Conservation (phyloP, 2,329 filamentous ascomycete genomes). For the Paraphoma chrysanthemicola region DNA sequence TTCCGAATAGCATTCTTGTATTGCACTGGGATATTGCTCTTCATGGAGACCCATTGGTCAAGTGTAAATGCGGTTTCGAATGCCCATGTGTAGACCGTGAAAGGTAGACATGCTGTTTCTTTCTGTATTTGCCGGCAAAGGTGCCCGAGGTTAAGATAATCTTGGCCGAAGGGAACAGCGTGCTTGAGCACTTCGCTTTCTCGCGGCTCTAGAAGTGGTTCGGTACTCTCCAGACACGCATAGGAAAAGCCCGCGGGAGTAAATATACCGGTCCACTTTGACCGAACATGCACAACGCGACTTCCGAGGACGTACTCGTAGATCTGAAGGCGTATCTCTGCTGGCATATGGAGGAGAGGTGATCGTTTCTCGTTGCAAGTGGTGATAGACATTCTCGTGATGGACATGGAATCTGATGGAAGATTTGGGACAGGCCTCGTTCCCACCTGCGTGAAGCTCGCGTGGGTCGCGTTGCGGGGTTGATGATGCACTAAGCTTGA, state of each 20-base stretch:
- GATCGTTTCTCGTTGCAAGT: not conserved
- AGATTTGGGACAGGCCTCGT: not conserved
- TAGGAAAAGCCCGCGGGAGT: constrained; percentile 12
- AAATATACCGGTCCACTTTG: constrained; percentile 13
- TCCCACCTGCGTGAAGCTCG: not conserved
- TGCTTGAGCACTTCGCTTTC: constrained; percentile 1
- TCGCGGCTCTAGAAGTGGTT: constrained; percentile 6
- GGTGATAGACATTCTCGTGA: not conserved
- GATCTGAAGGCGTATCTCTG: constrained; percentile 20
- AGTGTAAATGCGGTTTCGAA: constrained; percentile 19
- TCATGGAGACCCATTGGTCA: constrained; percentile 18
- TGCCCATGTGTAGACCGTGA: constrained; percentile 12
- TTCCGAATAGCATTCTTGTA: constrained; percentile 12
- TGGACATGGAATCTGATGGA: not conserved
- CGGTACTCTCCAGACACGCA: constrained; percentile 10
- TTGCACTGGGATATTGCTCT: constrained; percentile 2
- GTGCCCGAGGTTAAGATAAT: not conserved
- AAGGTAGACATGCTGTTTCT: constrained; percentile 9
- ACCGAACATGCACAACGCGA: constrained; percentile 11
- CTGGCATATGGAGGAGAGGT: constrained; percentile 11
- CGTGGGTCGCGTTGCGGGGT: not conserved
- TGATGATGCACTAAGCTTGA: not conserved
- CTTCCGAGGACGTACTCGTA: constrained; percentile 15
- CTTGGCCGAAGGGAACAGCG: constrained; percentile 6
- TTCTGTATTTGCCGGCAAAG: constrained; percentile 12